Evolutionary conservation across 2,329 filamentous ascomycete species (phyloP).

Genomic region (Ophiostoma fasciatum): DNA sequence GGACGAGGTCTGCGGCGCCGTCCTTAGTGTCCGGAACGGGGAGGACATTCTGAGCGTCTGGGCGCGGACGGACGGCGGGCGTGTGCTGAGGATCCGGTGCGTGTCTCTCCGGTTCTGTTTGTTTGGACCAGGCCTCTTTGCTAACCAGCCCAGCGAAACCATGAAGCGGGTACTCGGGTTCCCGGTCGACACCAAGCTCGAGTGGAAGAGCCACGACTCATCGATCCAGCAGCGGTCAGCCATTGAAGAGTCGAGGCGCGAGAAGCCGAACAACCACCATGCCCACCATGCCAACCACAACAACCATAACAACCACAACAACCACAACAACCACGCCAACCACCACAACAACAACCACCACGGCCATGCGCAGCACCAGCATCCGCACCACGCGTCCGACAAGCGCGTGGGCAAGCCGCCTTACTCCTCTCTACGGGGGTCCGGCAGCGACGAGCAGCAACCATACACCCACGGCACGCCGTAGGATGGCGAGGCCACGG

Average conservation of each 20-base stretch:
- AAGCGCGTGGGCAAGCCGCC: constrained; percentile 7
- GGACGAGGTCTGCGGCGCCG: constrained; percentile 89
- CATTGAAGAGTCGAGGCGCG: constrained; percentile 81
- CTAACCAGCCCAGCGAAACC: constrained; percentile 52
- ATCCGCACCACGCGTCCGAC: constrained; percentile 5
- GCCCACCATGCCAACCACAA: constrained; percentile 20
- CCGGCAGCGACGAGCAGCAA: constrained; percentile 6
- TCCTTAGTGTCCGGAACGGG: constrained; percentile 84
- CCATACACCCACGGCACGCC: constrained; percentile 8
- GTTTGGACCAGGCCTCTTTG: neutral
- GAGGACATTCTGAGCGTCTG: constrained; percentile 97
- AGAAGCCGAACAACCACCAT: constrained; percentile 47
- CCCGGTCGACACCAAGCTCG: constrained; percentile 75
- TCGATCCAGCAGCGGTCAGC: constrained; percentile 85
- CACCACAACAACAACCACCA: neutral
- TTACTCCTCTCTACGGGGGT: neutral
- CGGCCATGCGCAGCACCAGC: constrained; percentile 1
- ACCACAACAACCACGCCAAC: constrained; percentile 5
- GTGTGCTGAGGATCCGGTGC: constrained; percentile 92
- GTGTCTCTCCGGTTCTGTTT: constrained; percentile 16
- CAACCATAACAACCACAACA: constrained; percentile 15
- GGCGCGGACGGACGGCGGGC: constrained; percentile 84
- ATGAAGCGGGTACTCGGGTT: constrained; percentile 83
- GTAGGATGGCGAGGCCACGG: constrained; percentile 7
- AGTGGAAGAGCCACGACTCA: constrained; percentile 93